Percentiles rank a stretch among this genome's conserved stretches.
These are phyloP conservation scores for Ceriops zippeliana DNA, from an alignment of 345 rosid genomes.

Conservation along the genomic window DNA sequence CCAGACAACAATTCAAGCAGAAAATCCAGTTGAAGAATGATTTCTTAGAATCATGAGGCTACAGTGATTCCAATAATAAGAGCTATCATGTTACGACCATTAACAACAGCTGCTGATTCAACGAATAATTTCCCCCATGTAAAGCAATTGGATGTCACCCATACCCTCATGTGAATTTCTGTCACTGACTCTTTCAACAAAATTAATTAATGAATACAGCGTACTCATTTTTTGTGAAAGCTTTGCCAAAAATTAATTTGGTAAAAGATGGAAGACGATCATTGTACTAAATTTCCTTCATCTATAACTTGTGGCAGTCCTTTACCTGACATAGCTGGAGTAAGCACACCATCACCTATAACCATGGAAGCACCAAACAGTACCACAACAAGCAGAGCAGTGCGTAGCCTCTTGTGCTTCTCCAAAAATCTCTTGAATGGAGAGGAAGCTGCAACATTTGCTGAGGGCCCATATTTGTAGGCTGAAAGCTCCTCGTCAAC, in stretches of 20 bases:
- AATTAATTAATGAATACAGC: too few species aligned
- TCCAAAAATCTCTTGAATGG: slow-evolving; percentile 63
- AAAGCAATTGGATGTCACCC: slow-evolving; percentile 1
- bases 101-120: background rate
- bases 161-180: background rate
- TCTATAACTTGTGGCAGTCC: background rate
- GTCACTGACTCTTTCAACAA: too few species aligned
- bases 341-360: slow-evolving; percentile 87
- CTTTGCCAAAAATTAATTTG: background rate
- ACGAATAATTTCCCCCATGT: background rate
- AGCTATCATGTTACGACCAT: background rate
- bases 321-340: slow-evolving; percentile 85
- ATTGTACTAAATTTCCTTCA: background rate
- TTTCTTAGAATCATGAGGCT: background rate
- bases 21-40: background rate
- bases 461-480: slow-evolving; percentile 62
- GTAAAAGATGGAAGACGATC: background rate
- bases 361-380: slow-evolving; percentile 83
- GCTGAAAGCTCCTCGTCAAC: slow-evolving; percentile 93
- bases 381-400: slow-evolving; percentile 68
- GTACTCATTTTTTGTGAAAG: too few species aligned
- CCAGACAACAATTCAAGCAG: background rate
- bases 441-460: slow-evolving; percentile 38
- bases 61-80: slow-evolving; percentile 1
- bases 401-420: slow-evolving; percentile 68